Base-by-base conservation (phyloP, 2,329 filamentous ascomycete genomes). In the Orbilia javanica region DNA sequence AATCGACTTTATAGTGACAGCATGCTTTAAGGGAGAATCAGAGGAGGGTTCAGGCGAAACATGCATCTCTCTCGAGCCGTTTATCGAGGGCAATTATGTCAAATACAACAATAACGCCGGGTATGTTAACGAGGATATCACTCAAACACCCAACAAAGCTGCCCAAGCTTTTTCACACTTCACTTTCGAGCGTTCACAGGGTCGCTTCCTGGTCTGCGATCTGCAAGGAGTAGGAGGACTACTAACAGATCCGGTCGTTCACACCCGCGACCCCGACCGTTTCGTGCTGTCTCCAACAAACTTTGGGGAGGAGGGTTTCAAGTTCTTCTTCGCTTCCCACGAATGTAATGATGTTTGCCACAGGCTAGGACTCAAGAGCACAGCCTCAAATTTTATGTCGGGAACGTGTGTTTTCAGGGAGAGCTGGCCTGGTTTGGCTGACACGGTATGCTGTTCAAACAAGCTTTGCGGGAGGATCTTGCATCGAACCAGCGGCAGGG, bases 81-180 rank as follows among this genome's bases (percentile, higher is more conserved):
- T 82, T 55, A 82, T 85, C 15, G 68, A 82, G 1, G 84, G 84
- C 7, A 66, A 81, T 0, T 85, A 84, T 62, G 80, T 84, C 75
- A 85, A 85, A 81, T 85, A 85, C 79, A 85, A 85, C 80, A 82
- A 80, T 65, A 85, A 85, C 39, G 22, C 31, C 11, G 66, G 66
- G 20, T 70, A 70, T 18, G 50, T 70, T 25, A 60, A 70, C 44
- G 31, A 13, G 10, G 52, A 53, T 5, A 62, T 39, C 76, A 72
- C 25, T 53, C 36, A 79, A 0, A 79, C 81, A 29, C 74, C 70
- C 4, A 83, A 83, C 65, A 67, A 81, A 18, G 81, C 82, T 0
- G 84, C 84, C 0, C 84, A 85, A 48, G 85, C 84, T 18, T 86
- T 86, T 69, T 85, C 84, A 0, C 85, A 86, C 67, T 85, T 85